Evolutionary conservation across 768 basidiomycete genomes (phyloP).

Genomic region (Auricularia heimuer): DNA sequence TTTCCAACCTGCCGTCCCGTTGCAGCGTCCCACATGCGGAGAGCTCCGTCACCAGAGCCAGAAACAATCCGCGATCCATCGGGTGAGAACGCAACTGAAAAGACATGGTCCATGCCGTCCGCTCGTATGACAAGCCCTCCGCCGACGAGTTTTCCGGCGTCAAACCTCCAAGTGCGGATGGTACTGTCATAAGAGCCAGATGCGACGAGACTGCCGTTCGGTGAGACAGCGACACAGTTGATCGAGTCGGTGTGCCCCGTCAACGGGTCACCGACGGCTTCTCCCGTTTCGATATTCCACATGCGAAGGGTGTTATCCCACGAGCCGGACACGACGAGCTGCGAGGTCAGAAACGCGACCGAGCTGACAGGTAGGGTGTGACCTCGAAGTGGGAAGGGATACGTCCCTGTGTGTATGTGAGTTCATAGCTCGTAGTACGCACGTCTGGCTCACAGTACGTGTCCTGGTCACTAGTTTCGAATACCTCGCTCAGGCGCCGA

Average conservation of each 20-base stretch:
- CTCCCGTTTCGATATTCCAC: background rate
- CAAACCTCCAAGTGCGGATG: conserved; percentile 10
- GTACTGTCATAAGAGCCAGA: conserved; percentile 8
- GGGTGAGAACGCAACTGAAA: conserved; percentile 18
- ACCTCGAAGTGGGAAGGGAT: background rate
- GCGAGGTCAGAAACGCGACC: conserved; percentile 10
- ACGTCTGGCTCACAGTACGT: no score
- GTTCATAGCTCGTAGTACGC: background rate
- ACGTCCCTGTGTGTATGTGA: background rate
- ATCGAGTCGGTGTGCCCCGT: conserved; percentile 6
- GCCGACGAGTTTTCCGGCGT: background rate
- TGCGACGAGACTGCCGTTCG: conserved; percentile 13
- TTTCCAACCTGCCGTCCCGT: conserved; percentile 10
- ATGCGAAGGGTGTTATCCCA: conserved; percentile 5
- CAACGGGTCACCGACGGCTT: background rate
- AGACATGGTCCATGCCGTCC: background rate
- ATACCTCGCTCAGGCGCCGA: no score
- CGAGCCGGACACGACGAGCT: background rate
- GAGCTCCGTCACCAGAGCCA: conserved; percentile 20
- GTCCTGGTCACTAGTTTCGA: no score
- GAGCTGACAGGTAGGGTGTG: background rate
- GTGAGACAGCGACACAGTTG: conserved; percentile 4
- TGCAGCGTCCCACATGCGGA: conserved; percentile 20
- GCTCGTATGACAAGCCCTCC: background rate
- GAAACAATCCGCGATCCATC: conserved; percentile 18